These are phyloP conservation scores for Perkinsus marinus DNA, from an alignment of 169 alveolate genomes.

Conservation along the genomic window DNA sequence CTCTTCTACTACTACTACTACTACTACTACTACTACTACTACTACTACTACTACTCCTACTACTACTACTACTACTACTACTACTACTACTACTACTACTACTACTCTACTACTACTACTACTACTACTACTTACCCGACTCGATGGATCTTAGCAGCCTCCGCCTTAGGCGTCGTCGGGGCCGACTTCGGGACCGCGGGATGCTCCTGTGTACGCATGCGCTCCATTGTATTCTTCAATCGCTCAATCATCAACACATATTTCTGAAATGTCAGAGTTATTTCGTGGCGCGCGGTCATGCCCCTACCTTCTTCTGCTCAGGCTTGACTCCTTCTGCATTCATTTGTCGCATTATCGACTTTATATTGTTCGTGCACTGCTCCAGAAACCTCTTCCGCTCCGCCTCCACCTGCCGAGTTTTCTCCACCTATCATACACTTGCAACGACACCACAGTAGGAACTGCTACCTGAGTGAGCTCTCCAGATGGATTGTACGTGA, in stretches of 20 bases:
- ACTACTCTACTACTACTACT: too few species aligned
- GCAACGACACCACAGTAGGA: too few species aligned
- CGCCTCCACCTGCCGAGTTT: background rate
- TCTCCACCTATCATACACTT: background rate
- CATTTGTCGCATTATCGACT: background rate
- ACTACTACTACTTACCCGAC: background rate
- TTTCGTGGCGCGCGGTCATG: background rate
- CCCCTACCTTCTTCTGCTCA: background rate
- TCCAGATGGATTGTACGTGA: background rate
- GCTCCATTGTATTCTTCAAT: background rate
- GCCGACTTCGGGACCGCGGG: background rate
- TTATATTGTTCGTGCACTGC: background rate
- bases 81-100: background rate
- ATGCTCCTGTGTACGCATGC: background rate
- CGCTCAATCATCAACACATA: background rate
- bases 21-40: too few species aligned
- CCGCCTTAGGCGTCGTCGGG: background rate
- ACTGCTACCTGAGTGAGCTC: background rate
- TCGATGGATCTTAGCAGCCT: background rate
- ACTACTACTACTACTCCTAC: background rate
- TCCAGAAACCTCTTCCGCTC: background rate
- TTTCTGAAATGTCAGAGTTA: background rate
- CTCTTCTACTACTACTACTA: too few species aligned
- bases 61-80: too few species aligned
- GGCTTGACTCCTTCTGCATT: background rate